Conservation (phyloP, 352 stramenopile genomes). For the Pythium graminicola region DNA sequence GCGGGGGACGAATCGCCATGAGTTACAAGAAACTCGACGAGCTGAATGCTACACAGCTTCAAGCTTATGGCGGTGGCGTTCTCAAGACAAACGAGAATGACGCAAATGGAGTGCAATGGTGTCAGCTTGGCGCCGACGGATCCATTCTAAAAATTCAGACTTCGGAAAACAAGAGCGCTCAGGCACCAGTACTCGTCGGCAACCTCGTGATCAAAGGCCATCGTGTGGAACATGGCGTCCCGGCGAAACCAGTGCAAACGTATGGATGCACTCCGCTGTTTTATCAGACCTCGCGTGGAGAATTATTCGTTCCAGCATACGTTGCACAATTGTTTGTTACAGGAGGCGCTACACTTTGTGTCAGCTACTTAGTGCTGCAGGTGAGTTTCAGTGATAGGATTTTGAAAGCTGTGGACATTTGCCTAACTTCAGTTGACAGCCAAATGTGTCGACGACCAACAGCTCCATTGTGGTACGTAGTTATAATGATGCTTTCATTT, state of each 20-base stretch:
- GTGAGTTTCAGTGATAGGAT: conserved; percentile 22
- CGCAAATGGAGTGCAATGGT: conserved; percentile 42
- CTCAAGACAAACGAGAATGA: not conserved
- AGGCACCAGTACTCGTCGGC: conserved; percentile 7
- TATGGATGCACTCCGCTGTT: conserved; percentile 78
- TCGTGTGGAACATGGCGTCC: conserved; percentile 39
- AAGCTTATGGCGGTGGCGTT: conserved; percentile 22
- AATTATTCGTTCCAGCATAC: conserved; percentile 47
- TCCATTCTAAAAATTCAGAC: conserved; percentile 51
- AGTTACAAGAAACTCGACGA: conserved; percentile 17
- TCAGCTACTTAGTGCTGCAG: conserved; percentile 46
- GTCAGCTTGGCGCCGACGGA: conserved; percentile 68
- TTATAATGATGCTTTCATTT: not conserved
- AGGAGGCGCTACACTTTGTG: conserved; percentile 55
- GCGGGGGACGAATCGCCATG: conserved; percentile 23
- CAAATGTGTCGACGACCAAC: conserved; percentile 17
- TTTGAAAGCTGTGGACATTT: no score
- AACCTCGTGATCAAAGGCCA: conserved; percentile 56
- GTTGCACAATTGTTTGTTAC: conserved; percentile 61
- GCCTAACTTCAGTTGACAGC: not conserved
- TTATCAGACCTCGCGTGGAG: conserved; percentile 34
- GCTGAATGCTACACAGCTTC: conserved; percentile 14
- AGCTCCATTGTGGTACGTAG: conserved; percentile 22
- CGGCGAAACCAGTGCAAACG: conserved; percentile 57
- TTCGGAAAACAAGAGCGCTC: not conserved